Evolutionary conservation across 2,329 filamentous ascomycete species (phyloP).

Genomic region (Cladophialophora chaetospira): DNA sequence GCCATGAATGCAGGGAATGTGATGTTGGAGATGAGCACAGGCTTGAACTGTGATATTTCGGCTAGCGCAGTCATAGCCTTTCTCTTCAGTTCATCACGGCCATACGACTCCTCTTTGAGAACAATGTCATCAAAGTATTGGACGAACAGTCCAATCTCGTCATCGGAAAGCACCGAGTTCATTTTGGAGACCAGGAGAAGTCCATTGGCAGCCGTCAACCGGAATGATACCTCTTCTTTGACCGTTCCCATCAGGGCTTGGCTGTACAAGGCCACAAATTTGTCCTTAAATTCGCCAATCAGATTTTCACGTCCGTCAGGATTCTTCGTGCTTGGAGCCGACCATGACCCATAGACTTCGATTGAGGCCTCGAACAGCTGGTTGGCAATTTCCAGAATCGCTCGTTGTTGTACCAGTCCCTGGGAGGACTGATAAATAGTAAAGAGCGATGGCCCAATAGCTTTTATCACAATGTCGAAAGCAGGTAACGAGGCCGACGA

Average conservation of each 20-base stretch:
- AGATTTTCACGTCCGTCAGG: constrained; percentile 43
- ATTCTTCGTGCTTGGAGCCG: constrained; percentile 42
- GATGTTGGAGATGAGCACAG: constrained; percentile 63
- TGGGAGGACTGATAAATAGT: constrained; percentile 63
- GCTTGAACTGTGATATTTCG: constrained; percentile 63
- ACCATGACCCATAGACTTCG: constrained; percentile 59
- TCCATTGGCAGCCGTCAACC: constrained; percentile 51
- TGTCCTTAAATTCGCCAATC: constrained; percentile 52
- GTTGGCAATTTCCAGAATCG: constrained; percentile 62
- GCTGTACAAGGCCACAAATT: constrained; percentile 57
- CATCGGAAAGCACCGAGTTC: constrained; percentile 52
- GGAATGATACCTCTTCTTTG: constrained; percentile 55
- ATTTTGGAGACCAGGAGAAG: constrained; percentile 50
- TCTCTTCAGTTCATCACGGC: constrained; percentile 59
- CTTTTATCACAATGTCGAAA: constrained; percentile 58
- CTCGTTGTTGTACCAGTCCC: constrained; percentile 63
- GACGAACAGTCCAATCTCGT: constrained; percentile 55
- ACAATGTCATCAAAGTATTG: constrained; percentile 64
- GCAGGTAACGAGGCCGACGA: constrained; percentile 58
- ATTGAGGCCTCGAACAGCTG: constrained; percentile 61
- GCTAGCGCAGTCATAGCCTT: constrained; percentile 61
- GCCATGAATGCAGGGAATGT: constrained; percentile 68
- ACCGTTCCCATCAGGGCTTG: constrained; percentile 55
- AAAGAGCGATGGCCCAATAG: constrained; percentile 60
- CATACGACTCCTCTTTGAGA: constrained; percentile 59